Evolutionary conservation across 495 filamentous ascomycete genomes (phyloP), one percentile per base, ranked within the genome.

Genomic region (Penicillium pulvis): DNA sequence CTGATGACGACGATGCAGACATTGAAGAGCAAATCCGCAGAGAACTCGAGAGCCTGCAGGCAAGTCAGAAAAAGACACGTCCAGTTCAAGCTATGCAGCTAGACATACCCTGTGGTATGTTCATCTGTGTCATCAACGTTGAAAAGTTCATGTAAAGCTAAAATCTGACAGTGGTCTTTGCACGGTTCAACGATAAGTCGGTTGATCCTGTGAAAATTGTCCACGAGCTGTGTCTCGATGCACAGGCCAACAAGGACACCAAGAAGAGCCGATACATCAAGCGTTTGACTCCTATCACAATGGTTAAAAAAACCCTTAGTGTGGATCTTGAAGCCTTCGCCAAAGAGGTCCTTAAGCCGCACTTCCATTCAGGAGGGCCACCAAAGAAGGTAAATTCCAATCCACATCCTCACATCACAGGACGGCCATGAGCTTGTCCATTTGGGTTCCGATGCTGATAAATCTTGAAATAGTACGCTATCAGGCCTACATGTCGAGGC

Each of bases 171-270:
- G 78, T 81, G 19, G 65, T 66, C 31, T 79, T 79, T 42, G 68
- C 77, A 41, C 71, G 75, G 54, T 67, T 79, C 10, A 42, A 49
- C 16, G 74, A 78, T 55, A 73, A 81, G 23, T 90, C 93, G 8
- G 79, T 97, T 35, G 87, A 96, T 46, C 92, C 94, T 0, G 88
- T 93, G 4, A 75, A 85, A 53, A 83, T 98, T 63, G 91, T 95
- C 11, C 83, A 86, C 59, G 73, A 77, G 28, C 85, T 99, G 55
- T 93, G 90, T 71, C 64, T 73, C 53, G 89, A 95, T 52, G 83
- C 85, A 59, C 75, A 77, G 50, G 67, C 63, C 24, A 69, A 77
- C 33, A 74, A 78, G 45, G 73, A 68, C n/a, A 79, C 71, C 59
- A 84, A 90, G 68, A 83, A 79, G 58, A 85, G 82, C 59, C 85